phyloP scores from a whole-genome alignment of 1,139 yeast genomes.

The Suhomyces coccinellae region DNA sequence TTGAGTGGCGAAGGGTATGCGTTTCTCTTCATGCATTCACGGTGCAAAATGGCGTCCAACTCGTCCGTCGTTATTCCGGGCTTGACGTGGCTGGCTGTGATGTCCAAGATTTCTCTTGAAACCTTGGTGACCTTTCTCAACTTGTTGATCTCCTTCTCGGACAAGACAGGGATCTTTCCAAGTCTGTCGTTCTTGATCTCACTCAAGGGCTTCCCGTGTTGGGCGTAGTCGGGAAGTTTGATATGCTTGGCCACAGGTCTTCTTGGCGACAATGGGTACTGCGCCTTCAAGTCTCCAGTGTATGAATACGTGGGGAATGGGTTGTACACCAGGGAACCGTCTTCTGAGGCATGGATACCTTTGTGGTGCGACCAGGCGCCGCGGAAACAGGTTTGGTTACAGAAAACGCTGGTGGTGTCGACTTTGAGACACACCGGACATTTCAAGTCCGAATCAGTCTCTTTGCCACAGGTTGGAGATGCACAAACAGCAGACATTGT shows the following conservation, averaged over 20 bases:
- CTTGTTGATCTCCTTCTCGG: constrained; percentile 66
- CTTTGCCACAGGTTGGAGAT: constrained; percentile 82
- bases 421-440: constrained; percentile 91
- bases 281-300: constrained; percentile 74
- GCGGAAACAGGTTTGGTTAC: constrained; percentile 85
- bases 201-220: constrained; percentile 71
- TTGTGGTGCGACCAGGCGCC: constrained; percentile 66
- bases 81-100: constrained; percentile 75
- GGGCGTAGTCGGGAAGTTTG: constrained; percentile 81
- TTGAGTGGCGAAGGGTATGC: constrained; percentile 96
- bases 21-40: constrained; percentile 83
- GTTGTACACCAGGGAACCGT: constrained; percentile 56
- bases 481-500: constrained; percentile 48
- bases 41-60: constrained; percentile 81
- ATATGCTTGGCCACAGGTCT: constrained; percentile 72
- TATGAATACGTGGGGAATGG: constrained; percentile 82
- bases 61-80: constrained; percentile 96
- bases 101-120: constrained; percentile 88
- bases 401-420: constrained; percentile 63
- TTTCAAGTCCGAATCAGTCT: constrained; percentile 70
- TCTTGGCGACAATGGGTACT: constrained; percentile 76
- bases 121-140: constrained; percentile 70
- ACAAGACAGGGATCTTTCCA: constrained; percentile 62
- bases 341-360: constrained; percentile 47
- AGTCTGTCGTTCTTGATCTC: constrained; percentile 76